phyloP scores from a whole-genome alignment of 495 filamentous ascomycete species.

The Sphaerosporella brunnea region DNA sequence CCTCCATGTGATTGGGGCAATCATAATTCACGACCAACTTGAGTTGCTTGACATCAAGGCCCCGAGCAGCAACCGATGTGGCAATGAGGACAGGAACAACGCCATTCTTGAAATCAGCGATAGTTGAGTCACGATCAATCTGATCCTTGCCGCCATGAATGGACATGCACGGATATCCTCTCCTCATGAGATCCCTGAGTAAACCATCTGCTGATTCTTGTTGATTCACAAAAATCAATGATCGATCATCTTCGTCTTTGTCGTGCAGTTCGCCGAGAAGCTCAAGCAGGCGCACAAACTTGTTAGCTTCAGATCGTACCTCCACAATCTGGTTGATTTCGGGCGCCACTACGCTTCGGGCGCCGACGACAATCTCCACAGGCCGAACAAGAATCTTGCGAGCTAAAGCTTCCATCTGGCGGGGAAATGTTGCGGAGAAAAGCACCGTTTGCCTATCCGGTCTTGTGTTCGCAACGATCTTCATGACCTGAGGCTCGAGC shows the following conservation, averaged over 20 bases:
- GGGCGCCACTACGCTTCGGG: constrained; percentile 74
- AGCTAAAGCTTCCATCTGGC: constrained; percentile 76
- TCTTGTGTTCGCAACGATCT: constrained; percentile 76
- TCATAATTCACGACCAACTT: constrained; percentile 97
- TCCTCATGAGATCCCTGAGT: constrained; percentile 61
- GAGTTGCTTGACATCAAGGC: constrained; percentile 89
- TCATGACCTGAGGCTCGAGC: constrained; percentile 96
- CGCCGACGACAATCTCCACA: constrained; percentile 83
- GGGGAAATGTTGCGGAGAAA: constrained; percentile 94
- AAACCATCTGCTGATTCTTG: constrained; percentile 87
- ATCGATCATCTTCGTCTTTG: constrained; percentile 71
- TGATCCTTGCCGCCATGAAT: constrained; percentile 96
- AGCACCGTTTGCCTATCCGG: constrained; percentile 85
- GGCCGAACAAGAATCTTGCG: constrained; percentile 73
- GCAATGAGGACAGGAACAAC: constrained; percentile 79
- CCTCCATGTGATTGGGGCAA: constrained; percentile 87
- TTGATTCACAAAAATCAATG: constrained; percentile 83
- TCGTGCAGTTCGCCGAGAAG: constrained; percentile 75
- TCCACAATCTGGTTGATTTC: constrained; percentile 93
- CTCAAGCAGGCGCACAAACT: constrained; percentile 70
- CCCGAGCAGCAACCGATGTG: constrained; percentile 89
- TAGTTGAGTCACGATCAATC: constrained; percentile 83
- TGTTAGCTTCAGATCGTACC: constrained; percentile 62
- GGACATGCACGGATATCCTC: constrained; percentile 86
- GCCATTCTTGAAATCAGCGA: constrained; percentile 87